A percentile compares a stretch with the other conserved stretches of the same genome.
phyloP scores from a whole-genome alignment of 2,329 filamentous ascomycete species.

The Penicillium sp. region DNA sequence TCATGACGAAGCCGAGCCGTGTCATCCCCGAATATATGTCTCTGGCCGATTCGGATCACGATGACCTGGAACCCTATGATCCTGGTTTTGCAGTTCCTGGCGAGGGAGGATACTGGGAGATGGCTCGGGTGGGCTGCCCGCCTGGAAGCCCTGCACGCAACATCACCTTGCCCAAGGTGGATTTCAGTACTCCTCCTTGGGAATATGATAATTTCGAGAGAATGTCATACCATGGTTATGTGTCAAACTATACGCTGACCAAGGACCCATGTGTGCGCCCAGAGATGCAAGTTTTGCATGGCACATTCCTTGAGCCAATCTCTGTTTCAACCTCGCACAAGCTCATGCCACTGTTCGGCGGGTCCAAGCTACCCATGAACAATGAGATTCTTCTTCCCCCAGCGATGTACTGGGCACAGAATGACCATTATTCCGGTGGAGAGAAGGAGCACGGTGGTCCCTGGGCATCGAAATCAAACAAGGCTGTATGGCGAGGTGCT shows the following conservation, averaged over 20 bases:
- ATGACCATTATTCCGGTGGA: constrained; percentile 46
- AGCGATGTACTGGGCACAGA: constrained; percentile 51
- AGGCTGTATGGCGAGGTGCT: constrained; percentile 50
- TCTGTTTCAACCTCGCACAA: constrained; percentile 46
- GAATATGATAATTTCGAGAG: constrained; percentile 33
- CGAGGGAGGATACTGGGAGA: constrained; percentile 43
- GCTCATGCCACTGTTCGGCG: constrained; percentile 52
- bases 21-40: constrained; percentile 15
- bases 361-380: constrained; percentile 52
- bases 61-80: constrained; percentile 16
- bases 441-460: constrained; percentile 36
- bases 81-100: constrained; percentile 7
- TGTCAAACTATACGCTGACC: constrained; percentile 49
- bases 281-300: constrained; percentile 48
- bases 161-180: constrained; percentile 30
- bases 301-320: constrained; percentile 51
- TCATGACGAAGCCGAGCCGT: not conserved
- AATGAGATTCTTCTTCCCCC: constrained; percentile 55
- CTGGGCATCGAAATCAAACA: constrained; percentile 47
- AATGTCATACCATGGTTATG: constrained; percentile 47
- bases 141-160: constrained; percentile 18
- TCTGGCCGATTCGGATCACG: not conserved
- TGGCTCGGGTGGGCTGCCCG: constrained; percentile 44
- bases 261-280: constrained; percentile 50
- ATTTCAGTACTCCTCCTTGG: constrained; percentile 33